A percentile compares a stretch with the other conserved stretches of the same genome.
These are phyloP conservation scores for Russula compacta DNA, from an alignment of 768 basidiomycete species.

Conservation along the genomic window DNA sequence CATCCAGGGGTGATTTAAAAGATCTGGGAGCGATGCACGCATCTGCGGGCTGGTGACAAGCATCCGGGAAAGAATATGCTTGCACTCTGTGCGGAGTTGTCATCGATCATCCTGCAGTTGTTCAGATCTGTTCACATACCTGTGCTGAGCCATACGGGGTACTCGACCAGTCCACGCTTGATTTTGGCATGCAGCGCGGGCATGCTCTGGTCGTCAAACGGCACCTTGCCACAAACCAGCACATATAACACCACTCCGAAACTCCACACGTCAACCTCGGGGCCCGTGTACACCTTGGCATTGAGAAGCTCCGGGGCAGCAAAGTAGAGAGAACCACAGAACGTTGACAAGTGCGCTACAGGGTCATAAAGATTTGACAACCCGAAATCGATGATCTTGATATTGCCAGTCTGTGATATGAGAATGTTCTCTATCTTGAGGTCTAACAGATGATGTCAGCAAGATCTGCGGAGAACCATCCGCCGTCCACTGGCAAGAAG, in stretches of 20 bases:
- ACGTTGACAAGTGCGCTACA: constrained; percentile 71
- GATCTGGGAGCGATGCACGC: constrained; percentile 77
- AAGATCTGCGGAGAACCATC: not conserved
- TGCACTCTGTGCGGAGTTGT: constrained; percentile 61
- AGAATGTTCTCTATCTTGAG: constrained; percentile 99
- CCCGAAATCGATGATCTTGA: constrained; percentile 99
- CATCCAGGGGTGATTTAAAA: constrained; percentile 90
- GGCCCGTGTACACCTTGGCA: constrained; percentile 93
- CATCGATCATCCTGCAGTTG: not conserved
- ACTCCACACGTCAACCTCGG: constrained; percentile 98
- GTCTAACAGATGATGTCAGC: constrained; percentile 35
- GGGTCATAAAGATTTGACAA: constrained; percentile 95
- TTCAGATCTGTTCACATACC: constrained; percentile 41
- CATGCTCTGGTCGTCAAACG: constrained; percentile 99
- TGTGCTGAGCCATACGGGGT: constrained; percentile 91
- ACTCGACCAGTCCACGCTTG: constrained; percentile 93
- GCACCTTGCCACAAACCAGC: constrained; percentile 96
- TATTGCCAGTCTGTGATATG: constrained; percentile 96
- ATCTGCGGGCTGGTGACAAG: constrained; percentile 86
- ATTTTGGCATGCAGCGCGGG: constrained; percentile 98
- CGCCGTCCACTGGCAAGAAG: constrained; percentile 6
- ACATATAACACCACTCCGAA: constrained; percentile 98
- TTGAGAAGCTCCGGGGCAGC: constrained; percentile 97
- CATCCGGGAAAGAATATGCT: constrained; percentile 88
- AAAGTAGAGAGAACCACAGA: constrained; percentile 97